Percentiles rank a stretch among this genome's conserved stretches.
Conservation (phyloP, 345 rosid genomes). For the Populus davidiana region DNA sequence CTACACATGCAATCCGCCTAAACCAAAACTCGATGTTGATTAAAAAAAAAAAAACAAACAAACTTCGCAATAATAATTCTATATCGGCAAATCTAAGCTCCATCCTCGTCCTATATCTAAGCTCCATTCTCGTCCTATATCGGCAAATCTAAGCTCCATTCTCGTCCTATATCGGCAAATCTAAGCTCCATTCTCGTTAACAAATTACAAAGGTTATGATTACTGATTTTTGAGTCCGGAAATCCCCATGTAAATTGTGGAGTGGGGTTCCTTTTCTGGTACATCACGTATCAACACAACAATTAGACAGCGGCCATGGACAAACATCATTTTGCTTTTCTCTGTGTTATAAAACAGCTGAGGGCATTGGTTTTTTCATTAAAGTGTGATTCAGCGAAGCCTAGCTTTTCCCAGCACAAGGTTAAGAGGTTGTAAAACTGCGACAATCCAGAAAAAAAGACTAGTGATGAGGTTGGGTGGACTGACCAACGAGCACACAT, state of each 20-base stretch:
- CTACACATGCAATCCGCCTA: no score
- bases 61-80: no score
- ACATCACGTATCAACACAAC: neutral
- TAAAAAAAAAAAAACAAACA: no score
- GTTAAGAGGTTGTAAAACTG: neutral
- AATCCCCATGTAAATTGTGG: neutral
- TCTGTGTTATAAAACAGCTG: neutral
- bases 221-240: neutral
- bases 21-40: no score
- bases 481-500: neutral
- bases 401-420: neutral
- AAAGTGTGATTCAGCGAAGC: neutral
- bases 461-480: conserved; percentile 5
- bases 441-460: neutral
- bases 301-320: neutral
- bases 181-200: neutral
- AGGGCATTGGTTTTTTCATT: neutral
- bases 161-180: no score
- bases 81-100: neutral
- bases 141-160: no score
- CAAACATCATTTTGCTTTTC: neutral
- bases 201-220: neutral
- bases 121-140: no score
- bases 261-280: neutral
- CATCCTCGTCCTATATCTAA: neutral